phyloP scores from a whole-genome alignment of 768 basidiomycete genomes.

The Naganishia kalamii region DNA sequence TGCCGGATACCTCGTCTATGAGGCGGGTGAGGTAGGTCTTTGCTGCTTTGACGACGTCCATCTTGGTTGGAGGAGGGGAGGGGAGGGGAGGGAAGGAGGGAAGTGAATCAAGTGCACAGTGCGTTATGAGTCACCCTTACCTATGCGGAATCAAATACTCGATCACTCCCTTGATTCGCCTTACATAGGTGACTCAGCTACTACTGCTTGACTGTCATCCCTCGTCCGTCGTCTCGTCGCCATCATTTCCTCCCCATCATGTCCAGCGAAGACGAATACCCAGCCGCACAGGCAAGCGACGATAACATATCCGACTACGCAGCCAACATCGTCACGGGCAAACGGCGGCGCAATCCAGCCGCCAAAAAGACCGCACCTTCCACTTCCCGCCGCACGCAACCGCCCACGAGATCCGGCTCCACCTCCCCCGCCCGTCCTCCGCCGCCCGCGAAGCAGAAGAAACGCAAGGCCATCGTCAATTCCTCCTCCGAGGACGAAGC shows the following conservation, averaged over 20 bases:
- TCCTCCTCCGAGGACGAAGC: slow-evolving; percentile 14
- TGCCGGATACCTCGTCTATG: slow-evolving; percentile 73
- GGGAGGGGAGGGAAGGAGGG: too few species aligned
- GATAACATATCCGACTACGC: not conserved
- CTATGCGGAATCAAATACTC: not conserved
- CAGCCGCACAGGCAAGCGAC: not conserved
- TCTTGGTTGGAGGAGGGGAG: too few species aligned
- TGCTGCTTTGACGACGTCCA: slow-evolving; percentile 94
- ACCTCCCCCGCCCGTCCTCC: not conserved
- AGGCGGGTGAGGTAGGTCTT: slow-evolving; percentile 88
- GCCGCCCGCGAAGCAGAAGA: not conserved
- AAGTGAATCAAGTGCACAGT: too few species aligned
- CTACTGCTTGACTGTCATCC: too few species aligned
- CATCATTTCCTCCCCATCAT: not conserved
- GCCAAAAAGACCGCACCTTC: not conserved
- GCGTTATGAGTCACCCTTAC: too few species aligned
- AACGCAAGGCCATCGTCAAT: not conserved
- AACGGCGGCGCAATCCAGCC: not conserved
- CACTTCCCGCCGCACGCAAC: not conserved
- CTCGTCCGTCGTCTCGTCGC: not conserved
- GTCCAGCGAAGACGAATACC: slow-evolving; percentile 1
- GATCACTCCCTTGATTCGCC: not conserved
- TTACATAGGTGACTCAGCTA: too few species aligned
- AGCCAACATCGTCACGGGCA: not conserved
- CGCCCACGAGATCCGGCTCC: not conserved